phyloP scores from a whole-genome alignment of 805 yeast genomes.

The Candida chilensis region DNA sequence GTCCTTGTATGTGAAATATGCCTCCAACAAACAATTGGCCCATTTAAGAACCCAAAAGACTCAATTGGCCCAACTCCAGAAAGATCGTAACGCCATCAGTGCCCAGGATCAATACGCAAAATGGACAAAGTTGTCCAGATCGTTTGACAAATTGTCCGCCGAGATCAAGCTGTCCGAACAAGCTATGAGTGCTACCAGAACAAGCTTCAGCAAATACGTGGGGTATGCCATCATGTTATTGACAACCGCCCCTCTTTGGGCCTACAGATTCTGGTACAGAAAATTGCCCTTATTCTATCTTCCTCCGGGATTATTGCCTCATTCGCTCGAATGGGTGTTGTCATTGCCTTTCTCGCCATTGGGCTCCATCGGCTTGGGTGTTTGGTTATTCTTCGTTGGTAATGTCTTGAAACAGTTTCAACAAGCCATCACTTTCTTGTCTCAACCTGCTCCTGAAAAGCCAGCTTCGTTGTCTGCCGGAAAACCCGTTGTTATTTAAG shows the following conservation, averaged over 20 bases:
- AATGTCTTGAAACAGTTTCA: conserved; percentile 13
- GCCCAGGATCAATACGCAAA: conserved; percentile 93
- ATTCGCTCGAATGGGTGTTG: conserved; percentile 40
- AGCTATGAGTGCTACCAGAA: conserved; percentile 23
- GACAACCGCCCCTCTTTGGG: conserved; percentile 39
- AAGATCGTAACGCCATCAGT: conserved; percentile 50
- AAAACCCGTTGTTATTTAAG: no score
- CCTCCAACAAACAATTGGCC: conserved; percentile 23
- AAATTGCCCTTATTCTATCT: conserved; percentile 47
- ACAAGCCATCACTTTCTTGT: conserved; percentile 1
- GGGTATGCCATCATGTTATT: conserved; percentile 20
- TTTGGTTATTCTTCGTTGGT: conserved; percentile 41
- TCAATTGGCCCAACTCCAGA: conserved; percentile 37
- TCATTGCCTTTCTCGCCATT: conserved; percentile 57
- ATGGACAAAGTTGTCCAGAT: conserved; percentile 89
- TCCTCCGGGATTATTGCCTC: conserved; percentile 50
- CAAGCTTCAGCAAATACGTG: conserved; percentile 20
- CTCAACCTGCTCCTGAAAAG: conserved; percentile 1
- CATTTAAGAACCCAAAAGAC: conserved; percentile 16
- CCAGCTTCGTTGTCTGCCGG: not conserved
- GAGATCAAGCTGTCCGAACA: conserved; percentile 37
- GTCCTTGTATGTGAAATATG: conserved; percentile 21
- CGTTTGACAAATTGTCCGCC: conserved; percentile 43
- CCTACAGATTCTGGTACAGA: conserved; percentile 42
- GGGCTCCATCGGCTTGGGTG: conserved; percentile 53